Evolutionary conservation across 805 yeast genomes (phyloP).

Genomic region (Metschnikowia aberdeeniae): DNA sequence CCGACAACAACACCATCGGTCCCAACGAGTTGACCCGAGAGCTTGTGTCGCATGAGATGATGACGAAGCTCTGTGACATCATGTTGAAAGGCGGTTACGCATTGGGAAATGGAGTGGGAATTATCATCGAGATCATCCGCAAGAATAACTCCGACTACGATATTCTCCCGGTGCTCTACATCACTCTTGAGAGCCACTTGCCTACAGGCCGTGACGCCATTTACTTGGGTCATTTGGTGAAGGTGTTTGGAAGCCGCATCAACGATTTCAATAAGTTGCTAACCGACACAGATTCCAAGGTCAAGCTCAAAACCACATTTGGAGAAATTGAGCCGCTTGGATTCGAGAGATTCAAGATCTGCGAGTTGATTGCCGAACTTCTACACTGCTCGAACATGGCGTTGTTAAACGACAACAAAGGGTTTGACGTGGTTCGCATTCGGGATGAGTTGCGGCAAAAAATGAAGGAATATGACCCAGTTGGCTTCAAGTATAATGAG

Average conservation of each 20-base stretch:
- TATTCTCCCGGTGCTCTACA: conserved; percentile 41
- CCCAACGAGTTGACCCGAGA: conserved; percentile 46
- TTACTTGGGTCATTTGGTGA: conserved; percentile 40
- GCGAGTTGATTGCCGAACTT: conserved; percentile 45
- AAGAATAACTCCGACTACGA: conserved; percentile 46
- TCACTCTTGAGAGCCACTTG: conserved; percentile 43
- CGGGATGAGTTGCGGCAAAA: conserved; percentile 36
- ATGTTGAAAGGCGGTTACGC: conserved; percentile 47
- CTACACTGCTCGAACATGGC: conserved; percentile 48
- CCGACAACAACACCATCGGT: conserved; percentile 44
- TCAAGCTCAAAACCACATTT: conserved; percentile 22
- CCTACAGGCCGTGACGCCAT: conserved; percentile 48
- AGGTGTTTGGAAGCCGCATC: conserved; percentile 38
- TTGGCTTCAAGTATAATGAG: conserved; percentile 44
- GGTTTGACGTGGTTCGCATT: conserved; percentile 37
- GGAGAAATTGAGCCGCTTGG: conserved; percentile 39
- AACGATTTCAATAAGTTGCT: conserved; percentile 35
- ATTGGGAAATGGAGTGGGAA: conserved; percentile 47
- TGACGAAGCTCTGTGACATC: conserved; percentile 32
- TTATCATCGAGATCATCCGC: conserved; percentile 42
- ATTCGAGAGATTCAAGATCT: conserved; percentile 43
- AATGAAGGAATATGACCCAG: conserved; percentile 41
- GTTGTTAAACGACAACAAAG: conserved; percentile 41
- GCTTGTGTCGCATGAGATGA: conserved; percentile 35
- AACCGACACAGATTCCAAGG: conserved; percentile 19